phyloP scores from a whole-genome alignment of 352 stramenopile genomes.

The Globisporangium perplexum region DNA sequence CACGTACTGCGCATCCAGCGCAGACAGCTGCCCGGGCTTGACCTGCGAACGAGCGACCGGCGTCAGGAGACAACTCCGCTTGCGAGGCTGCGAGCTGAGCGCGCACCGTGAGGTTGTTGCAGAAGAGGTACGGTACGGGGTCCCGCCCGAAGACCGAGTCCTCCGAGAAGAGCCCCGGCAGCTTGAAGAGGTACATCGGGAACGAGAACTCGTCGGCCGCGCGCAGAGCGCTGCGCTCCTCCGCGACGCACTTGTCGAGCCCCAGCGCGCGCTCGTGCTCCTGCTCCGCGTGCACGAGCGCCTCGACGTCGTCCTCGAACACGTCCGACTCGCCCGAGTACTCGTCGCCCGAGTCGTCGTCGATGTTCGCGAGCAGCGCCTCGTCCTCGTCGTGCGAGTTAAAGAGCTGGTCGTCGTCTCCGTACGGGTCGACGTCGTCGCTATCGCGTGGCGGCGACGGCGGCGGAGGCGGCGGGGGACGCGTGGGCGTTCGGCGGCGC shows the following conservation, averaged over 20 bases:
- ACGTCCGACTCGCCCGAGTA: constrained; percentile 64
- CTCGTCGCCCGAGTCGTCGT: constrained; percentile 37
- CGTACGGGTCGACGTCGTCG: neutral
- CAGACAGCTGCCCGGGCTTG: constrained; percentile 1
- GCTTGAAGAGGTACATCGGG: constrained; percentile 49
- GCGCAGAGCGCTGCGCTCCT: constrained; percentile 35
- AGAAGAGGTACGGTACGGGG: constrained; percentile 68
- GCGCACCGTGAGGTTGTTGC: constrained; percentile 66
- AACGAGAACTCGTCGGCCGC: constrained; percentile 29
- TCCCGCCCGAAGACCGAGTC: constrained; percentile 55
- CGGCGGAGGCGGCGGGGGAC: no score
- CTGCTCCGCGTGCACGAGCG: constrained; percentile 48
- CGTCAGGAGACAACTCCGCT: neutral
- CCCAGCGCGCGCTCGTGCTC: constrained; percentile 36
- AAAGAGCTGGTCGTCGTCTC: no score
- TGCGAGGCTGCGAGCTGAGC: neutral
- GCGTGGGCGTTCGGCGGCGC: no score
- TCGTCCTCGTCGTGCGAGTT: constrained; percentile 8
- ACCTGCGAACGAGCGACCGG: neutral
- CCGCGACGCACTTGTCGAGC: constrained; percentile 39
- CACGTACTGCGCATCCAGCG: constrained; percentile 4
- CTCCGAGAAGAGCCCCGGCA: constrained; percentile 49
- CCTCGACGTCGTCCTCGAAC: constrained; percentile 72
- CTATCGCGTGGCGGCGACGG: neutral
- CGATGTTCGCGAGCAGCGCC: constrained; percentile 22